These are phyloP conservation scores for Colletotrichum sp. DNA, from an alignment of 2,329 filamentous ascomycete species.

Conservation along the genomic window DNA sequence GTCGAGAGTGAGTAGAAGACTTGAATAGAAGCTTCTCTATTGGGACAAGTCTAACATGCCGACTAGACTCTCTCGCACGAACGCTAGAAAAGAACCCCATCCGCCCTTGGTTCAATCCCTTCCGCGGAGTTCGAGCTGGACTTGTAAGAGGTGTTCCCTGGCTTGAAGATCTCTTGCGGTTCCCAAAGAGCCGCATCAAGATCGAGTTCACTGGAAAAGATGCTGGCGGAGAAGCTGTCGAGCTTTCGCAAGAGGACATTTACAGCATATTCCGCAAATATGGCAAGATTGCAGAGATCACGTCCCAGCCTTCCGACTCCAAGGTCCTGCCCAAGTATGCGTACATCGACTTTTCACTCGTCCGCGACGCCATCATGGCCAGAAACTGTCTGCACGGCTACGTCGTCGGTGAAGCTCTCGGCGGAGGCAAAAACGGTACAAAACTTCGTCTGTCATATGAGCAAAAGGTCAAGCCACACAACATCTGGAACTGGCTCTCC, in stretches of 20 bases:
- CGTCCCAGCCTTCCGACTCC: constrained; percentile 81
- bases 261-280: constrained; percentile 89
- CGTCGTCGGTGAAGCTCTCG: constrained; percentile 68
- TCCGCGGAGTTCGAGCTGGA: constrained; percentile 71
- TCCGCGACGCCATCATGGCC: constrained; percentile 83
- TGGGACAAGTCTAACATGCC: not conserved
- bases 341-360: constrained; percentile 74
- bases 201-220: constrained; percentile 83
- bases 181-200: constrained; percentile 76
- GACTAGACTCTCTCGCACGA: constrained; percentile 54
- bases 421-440: constrained; percentile 79
- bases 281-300: constrained; percentile 88
- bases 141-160: constrained; percentile 86
- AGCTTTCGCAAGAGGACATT: constrained; percentile 84
- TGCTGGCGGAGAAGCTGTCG: constrained; percentile 73
- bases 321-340: constrained; percentile 85
- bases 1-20: constrained; percentile 42
- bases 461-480: constrained; percentile 75
- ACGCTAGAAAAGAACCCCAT: constrained; percentile 73
- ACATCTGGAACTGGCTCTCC: constrained; percentile 86
- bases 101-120: constrained; percentile 89
- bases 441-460: constrained; percentile 84
- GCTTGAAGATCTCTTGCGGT: constrained; percentile 89
- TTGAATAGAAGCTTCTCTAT: accelerated
- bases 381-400: constrained; percentile 93